A percentile compares a stretch with the other conserved stretches of the same genome.
Evolutionary conservation across 1,139 yeast genomes (phyloP).

Genomic region (Zygotorulaspora mrakii): DNA sequence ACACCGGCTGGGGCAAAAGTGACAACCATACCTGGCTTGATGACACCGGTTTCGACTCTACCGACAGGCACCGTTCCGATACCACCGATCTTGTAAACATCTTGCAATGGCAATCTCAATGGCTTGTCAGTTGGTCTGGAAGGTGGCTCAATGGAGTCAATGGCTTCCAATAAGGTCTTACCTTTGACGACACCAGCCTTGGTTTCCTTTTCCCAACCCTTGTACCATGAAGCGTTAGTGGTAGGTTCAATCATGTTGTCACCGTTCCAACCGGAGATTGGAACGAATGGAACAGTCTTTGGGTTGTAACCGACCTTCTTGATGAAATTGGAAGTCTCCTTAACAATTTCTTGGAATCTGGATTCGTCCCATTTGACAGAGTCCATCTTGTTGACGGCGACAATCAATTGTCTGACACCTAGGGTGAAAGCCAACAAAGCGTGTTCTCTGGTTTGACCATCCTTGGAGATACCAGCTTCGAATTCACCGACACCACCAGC

Average conservation of each 20-base stretch:
- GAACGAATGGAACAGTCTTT: constrained; percentile 86
- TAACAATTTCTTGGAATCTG: constrained; percentile 76
- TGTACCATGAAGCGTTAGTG: constrained; percentile 85
- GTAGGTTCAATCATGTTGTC: constrained; percentile 88
- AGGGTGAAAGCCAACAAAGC: constrained; percentile 96
- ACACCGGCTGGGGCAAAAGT: constrained; percentile 90
- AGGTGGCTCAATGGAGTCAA: constrained; percentile 84
- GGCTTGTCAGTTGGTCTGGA: constrained; percentile 85
- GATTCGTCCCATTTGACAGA: constrained; percentile 80
- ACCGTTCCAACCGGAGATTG: constrained; percentile 93
- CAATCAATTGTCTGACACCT: constrained; percentile 90
- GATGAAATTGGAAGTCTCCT: constrained; percentile 84
- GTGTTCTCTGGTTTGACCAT: constrained; percentile 99
- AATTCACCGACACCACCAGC: constrained; percentile 99
- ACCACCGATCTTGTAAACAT: constrained; percentile 92
- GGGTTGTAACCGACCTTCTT: constrained; percentile 94
- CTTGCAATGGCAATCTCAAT: constrained; percentile 87
- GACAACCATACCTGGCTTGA: constrained; percentile 89
- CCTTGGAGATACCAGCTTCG: constrained; percentile 98
- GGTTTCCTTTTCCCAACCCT: constrained; percentile 87
- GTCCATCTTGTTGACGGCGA: constrained; percentile 93
- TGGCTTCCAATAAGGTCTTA: constrained; percentile 84
- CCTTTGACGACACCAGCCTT: constrained; percentile 74
- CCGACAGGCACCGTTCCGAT: constrained; percentile 93
- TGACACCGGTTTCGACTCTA: constrained; percentile 89